phyloP scores from a whole-genome alignment of 2,329 filamentous ascomycete species.

The Passalora sequoiae region DNA sequence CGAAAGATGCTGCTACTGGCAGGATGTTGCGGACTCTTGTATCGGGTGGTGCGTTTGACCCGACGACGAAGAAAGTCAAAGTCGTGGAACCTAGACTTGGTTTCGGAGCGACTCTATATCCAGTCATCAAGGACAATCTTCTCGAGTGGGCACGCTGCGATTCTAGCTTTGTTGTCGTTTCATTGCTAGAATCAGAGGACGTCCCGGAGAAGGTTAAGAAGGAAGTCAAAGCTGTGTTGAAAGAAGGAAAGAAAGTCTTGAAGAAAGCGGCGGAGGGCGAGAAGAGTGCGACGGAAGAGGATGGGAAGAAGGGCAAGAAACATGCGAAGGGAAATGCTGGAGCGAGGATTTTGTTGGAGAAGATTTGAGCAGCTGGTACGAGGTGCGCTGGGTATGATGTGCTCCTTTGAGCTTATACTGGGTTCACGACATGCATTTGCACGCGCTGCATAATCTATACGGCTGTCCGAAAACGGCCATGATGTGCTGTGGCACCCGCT shows the following conservation, averaged over 20 bases:
- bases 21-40: slow-evolving; percentile 89
- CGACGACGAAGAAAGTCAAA: slow-evolving; percentile 62
- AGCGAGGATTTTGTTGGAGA: slow-evolving; percentile 44
- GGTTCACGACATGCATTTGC: too few relatives aligned
- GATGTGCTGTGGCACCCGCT: too few relatives aligned
- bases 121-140: slow-evolving; percentile 68
- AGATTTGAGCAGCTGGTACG: slow-evolving; percentile 21
- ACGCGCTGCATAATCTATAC: too few relatives aligned
- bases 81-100: slow-evolving; percentile 69
- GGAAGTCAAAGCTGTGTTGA: slow-evolving; percentile 64
- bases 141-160: slow-evolving; percentile 80
- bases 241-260: slow-evolving; percentile 66
- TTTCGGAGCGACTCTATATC: slow-evolving; percentile 79
- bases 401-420: too few relatives aligned
- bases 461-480: too few relatives aligned
- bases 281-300: slow-evolving; percentile 59
- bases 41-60: slow-evolving; percentile 81
- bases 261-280: slow-evolving; percentile 56
- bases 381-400: too few relatives aligned
- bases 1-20: slow-evolving; percentile 59
- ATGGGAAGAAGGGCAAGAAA: slow-evolving; percentile 53
- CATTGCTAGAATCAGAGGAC: slow-evolving; percentile 64
- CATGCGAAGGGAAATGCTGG: slow-evolving; percentile 44
- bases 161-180: slow-evolving; percentile 81
- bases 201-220: slow-evolving; percentile 60